Evolutionary conservation across 768 basidiomycete genomes (phyloP).

Genomic region (Mycena rebaudengoi): DNA sequence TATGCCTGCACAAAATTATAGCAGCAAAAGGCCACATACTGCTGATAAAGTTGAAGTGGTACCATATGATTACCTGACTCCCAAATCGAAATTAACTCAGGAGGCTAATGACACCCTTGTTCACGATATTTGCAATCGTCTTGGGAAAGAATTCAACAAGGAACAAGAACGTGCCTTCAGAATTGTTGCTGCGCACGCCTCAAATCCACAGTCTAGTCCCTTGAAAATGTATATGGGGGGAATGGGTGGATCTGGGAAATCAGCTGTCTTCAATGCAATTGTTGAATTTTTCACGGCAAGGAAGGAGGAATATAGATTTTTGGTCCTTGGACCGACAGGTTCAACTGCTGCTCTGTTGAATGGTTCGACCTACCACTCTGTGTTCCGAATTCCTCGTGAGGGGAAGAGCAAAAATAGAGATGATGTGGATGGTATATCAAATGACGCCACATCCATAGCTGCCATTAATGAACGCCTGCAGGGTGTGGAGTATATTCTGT

Average conservation of each 20-base stretch:
- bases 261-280: conserved; percentile 36
- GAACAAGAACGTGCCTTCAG: conserved; percentile 43
- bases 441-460: not conserved
- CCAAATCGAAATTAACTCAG: not conserved
- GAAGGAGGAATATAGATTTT: conserved; percentile 31
- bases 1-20: not conserved
- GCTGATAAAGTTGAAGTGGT: conserved; percentile 11
- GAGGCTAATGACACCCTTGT: not conserved
- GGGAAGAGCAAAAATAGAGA: not conserved
- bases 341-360: conserved; percentile 40
- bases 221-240: conserved; percentile 44
- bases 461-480: conserved; percentile 1
- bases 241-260: conserved; percentile 43
- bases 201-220: conserved; percentile 1
- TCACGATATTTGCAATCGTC: conserved; percentile 3
- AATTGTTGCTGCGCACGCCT: conserved; percentile 36
- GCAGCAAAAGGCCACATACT: not conserved
- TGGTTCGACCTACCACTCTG: conserved; percentile 48
- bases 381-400: conserved; percentile 7
- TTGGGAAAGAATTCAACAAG: conserved; percentile 35
- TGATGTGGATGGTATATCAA: not conserved
- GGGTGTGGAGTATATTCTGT: conserved; percentile 41
- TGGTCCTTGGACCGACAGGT: conserved; percentile 43
- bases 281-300: conserved; percentile 28
- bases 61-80: conserved; percentile 11